These are phyloP conservation scores for Amanita pallidorosea DNA, from an alignment of 768 basidiomycete genomes.

Conservation along the genomic window DNA sequence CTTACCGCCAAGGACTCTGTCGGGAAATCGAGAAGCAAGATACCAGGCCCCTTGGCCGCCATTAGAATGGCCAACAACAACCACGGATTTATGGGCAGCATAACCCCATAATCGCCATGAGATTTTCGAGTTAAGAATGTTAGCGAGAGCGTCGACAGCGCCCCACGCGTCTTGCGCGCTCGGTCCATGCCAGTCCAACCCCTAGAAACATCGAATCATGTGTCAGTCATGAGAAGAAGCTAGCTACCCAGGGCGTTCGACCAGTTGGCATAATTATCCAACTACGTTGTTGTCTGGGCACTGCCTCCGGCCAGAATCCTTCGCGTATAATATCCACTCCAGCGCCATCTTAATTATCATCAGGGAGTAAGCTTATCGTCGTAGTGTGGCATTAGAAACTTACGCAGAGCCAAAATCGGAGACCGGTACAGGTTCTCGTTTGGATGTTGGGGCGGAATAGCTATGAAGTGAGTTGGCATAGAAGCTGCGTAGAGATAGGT, in stretches of 20 bases:
- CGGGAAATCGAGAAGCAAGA: constrained; percentile 65
- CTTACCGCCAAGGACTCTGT: constrained; percentile 55
- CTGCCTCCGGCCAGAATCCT: constrained; percentile 51
- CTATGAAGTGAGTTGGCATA: constrained; percentile 47
- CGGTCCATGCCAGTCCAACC: constrained; percentile 88
- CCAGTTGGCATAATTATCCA: constrained; percentile 86
- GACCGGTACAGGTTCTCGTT: constrained; percentile 22
- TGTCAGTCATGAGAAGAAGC: background rate
- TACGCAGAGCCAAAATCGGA: constrained; percentile 58
- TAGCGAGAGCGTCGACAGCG: constrained; percentile 43
- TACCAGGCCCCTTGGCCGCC: constrained; percentile 90
- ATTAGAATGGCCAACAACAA: constrained; percentile 89
- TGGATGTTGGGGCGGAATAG: constrained; percentile 39
- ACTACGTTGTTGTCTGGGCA: constrained; percentile 45
- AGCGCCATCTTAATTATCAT: constrained; percentile 58
- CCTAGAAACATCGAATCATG: constrained; percentile 28
- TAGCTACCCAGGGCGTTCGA: constrained; percentile 66
- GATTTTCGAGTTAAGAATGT: constrained; percentile 26
- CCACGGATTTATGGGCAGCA: constrained; percentile 27
- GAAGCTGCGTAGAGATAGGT: constrained; percentile 48
- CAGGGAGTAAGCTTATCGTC: background rate
- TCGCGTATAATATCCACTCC: constrained; percentile 59
- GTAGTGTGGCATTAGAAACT: constrained; percentile 10
- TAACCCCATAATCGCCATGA: constrained; percentile 33
- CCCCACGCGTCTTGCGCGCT: constrained; percentile 64